Conservation (phyloP, 2,329 filamentous ascomycete species). For the Colletotrichum sublineola region DNA sequence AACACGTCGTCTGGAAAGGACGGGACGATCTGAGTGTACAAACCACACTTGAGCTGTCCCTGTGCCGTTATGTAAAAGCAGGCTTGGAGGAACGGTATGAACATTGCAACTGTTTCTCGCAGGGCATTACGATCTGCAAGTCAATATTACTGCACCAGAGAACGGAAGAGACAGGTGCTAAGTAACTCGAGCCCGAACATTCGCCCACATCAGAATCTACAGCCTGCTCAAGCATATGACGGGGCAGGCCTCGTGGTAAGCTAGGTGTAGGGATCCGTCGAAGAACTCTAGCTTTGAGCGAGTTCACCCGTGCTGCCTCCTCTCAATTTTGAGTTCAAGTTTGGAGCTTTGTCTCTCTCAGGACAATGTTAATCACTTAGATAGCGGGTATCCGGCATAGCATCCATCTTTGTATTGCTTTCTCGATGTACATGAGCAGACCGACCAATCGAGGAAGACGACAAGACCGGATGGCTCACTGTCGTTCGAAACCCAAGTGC, state of each 20-base stretch:
- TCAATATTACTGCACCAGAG: not conserved
- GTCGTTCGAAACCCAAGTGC: not conserved
- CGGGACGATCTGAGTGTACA: not conserved
- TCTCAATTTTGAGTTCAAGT: constrained; percentile 36
- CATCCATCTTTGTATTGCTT: not conserved
- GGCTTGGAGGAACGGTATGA: not conserved
- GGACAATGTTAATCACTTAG: constrained; percentile 14
- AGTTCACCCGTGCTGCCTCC: constrained; percentile 34
- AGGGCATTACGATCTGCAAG: not conserved
- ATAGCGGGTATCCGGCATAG: not conserved
- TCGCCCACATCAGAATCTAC: not conserved
- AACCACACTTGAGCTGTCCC: not conserved
- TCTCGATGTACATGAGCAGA: not conserved
- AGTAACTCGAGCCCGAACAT: not conserved
- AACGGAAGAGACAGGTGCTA: not conserved
- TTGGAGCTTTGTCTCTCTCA: constrained; percentile 6
- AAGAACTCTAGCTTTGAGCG: constrained; percentile 31
- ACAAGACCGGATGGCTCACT: not conserved
- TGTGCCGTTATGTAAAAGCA: not conserved
- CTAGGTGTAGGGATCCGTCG: constrained; percentile 4
- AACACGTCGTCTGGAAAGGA: not conserved
- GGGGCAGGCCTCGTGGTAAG: not conserved
- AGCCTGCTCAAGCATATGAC: constrained; percentile 11
- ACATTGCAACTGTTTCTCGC: not conserved
- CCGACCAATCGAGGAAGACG: not conserved